A percentile compares a stretch with the other conserved stretches of the same genome.
Conservation (phyloP, 1,284 basidiomycete genomes). For the Leccinum holopus region DNA sequence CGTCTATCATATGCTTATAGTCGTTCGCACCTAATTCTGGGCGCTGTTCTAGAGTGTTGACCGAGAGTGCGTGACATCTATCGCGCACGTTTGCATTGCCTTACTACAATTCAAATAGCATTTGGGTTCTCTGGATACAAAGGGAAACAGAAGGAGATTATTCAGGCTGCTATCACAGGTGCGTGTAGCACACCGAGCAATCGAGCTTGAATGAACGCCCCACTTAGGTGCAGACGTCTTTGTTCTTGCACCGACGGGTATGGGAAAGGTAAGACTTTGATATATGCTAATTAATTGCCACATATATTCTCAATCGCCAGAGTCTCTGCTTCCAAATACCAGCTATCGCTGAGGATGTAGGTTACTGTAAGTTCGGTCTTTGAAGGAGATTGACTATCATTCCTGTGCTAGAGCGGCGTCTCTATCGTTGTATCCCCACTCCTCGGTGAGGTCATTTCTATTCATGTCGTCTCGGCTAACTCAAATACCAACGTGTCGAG, state of each 20-base stretch:
- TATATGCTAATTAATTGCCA: not conserved
- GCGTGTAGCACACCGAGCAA: conserved; percentile 9
- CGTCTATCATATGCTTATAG: not conserved
- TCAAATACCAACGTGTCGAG: conserved; percentile 1
- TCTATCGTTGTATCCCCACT: conserved; percentile 81
- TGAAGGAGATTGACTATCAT: not conserved
- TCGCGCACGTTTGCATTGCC: not conserved
- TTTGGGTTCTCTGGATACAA: conserved; percentile 70
- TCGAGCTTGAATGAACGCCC: conserved; percentile 2
- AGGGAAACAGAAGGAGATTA: conserved; percentile 75
- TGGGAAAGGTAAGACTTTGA: conserved; percentile 71
- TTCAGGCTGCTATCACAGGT: conserved; percentile 67
- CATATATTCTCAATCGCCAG: conserved; percentile 26
- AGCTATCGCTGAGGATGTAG: conserved; percentile 64
- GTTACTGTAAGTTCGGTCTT: conserved; percentile 1
- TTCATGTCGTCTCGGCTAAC: not conserved
- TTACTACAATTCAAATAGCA: conserved; percentile 38
- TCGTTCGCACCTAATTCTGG: not conserved
- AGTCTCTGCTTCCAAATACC: conserved; percentile 88
- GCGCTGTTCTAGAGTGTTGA: conserved; percentile 21
- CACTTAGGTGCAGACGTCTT: conserved; percentile 66
- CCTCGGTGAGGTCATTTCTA: conserved; percentile 42
- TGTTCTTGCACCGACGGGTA: conserved; percentile 84
- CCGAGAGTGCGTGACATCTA: conserved; percentile 21
- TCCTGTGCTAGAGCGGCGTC: conserved; percentile 53